Evolutionary conservation across 1,284 basidiomycete genomes (phyloP).

Genomic region (Marasmius tenuissimus): DNA sequence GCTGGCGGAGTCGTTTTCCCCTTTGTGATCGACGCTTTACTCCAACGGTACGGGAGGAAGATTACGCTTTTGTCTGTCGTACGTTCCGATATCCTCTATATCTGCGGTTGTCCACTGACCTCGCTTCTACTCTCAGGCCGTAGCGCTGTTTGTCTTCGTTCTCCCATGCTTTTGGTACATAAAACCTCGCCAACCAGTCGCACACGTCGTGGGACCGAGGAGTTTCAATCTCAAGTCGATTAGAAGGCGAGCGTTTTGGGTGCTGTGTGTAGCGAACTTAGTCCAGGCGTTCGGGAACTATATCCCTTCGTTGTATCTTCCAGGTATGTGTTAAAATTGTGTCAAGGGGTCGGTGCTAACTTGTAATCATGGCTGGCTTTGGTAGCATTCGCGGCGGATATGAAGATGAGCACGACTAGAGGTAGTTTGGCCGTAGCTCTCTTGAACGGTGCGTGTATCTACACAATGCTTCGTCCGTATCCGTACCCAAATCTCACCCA

Average conservation of each 20-base stretch:
- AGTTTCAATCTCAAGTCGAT: conserved; percentile 7
- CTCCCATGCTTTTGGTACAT: conserved; percentile 10
- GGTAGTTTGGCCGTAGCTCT: conserved; percentile 11
- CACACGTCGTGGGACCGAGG: conserved; percentile 9
- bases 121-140: conserved; percentile 1
- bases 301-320: conserved; percentile 13
- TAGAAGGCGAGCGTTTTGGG: conserved; percentile 6
- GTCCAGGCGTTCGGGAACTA: conserved; percentile 13
- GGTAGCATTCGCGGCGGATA: conserved; percentile 12
- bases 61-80: conserved; percentile 10
- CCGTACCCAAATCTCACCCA: background rate
- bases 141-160: conserved; percentile 2
- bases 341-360: too few species aligned
- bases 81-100: background rate
- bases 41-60: conserved; percentile 8
- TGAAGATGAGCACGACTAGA: conserved; percentile 7
- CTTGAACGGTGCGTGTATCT: conserved; percentile 10
- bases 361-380: too few species aligned
- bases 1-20: conserved; percentile 11
- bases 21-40: conserved; percentile 5
- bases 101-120: background rate
- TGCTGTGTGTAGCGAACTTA: conserved; percentile 9
- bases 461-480: background rate
- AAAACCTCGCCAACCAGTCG: conserved; percentile 11
- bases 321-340: conserved; percentile 9